Evolutionary conservation across 192 early-diverging fungal species (phyloP), one percentile per base, ranked within the genome.

Genomic region (Backusella sp.): DNA sequence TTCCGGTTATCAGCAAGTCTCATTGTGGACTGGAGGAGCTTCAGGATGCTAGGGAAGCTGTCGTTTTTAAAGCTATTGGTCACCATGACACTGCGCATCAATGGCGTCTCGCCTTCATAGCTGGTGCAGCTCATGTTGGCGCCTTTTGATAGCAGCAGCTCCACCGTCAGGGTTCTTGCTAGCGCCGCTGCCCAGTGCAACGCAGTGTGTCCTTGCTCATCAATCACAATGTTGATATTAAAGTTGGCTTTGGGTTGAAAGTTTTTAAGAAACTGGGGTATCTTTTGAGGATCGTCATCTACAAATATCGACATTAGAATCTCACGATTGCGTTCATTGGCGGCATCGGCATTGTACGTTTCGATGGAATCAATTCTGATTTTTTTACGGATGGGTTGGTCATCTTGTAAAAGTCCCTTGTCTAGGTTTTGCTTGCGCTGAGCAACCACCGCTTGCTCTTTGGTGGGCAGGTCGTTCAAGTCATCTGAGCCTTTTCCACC

Each of bases 121-220:
- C 98, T 99, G 6, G 86, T 82, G 56, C 83, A 73, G 2, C 83
- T 80, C 6, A 91, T 80, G 76, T 95, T 86, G 11, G 94, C 92
- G 4, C 93, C 92, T 56, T 88, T 92, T 44, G 90, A 84, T 5
- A 99, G 70, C 44, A 99, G 82, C n/a, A 96, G 77, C 39, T 92
- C 90, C 17, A 97, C 75, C 2, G 98, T 85, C 41, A 86, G 82
- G 67, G 94, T 90, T 26, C 92, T 81, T 0, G 92, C 96, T 36
- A 98, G 84, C 17, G 97, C 92, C 0, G 96, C 93, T 6, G 98
- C 96, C 97, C 97, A 99, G 76, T 99, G 98, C 11, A 98, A 83
- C 0, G 95, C 89, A 0, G 96, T 94, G 84, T 98, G 95, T 4
- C 97, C 97, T 65, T 94, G 94, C 52, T 96, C 96, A 75, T 99